Evolutionary conservation across 1,284 basidiomycete species (phyloP).

Genomic region (Flammula alnicola): DNA sequence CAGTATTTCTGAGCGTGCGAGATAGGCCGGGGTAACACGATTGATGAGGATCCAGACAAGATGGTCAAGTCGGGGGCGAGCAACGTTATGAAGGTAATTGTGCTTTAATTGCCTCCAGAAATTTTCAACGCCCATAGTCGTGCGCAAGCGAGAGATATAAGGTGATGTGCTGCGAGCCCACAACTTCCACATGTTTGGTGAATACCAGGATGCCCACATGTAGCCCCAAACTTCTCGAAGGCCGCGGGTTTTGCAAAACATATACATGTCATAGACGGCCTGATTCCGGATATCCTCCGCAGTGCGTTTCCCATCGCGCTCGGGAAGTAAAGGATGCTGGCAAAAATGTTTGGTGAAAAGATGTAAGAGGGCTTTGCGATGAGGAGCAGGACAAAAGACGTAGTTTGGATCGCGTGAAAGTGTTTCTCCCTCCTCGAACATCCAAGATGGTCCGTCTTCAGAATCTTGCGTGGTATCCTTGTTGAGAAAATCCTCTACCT

Average conservation of each 20-base stretch:
- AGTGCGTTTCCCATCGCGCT: constrained; percentile 18
- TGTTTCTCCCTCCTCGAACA: constrained; percentile 35
- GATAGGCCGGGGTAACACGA: constrained; percentile 28
- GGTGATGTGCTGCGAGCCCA: constrained; percentile 36
- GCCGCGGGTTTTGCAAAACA: background rate
- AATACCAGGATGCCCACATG: constrained; percentile 40
- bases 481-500: constrained; percentile 1
- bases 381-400: constrained; percentile 36
- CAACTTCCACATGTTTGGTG: constrained; percentile 33
- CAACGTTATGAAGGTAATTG: constrained; percentile 30
- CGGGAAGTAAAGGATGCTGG: constrained; percentile 33
- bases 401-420: constrained; percentile 27
- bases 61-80: constrained; percentile 34
- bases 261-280: constrained; percentile 12
- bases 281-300: constrained; percentile 25
- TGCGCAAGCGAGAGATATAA: constrained; percentile 29
- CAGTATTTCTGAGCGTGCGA: constrained; percentile 19
- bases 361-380: constrained; percentile 32
- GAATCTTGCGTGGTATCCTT: constrained; percentile 11
- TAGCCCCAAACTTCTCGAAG: constrained; percentile 40
- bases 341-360: constrained; percentile 37
- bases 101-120: constrained; percentile 40
- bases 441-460: constrained; percentile 36
- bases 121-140: constrained; percentile 41
- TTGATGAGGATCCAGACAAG: constrained; percentile 34